Conservation (phyloP, 2,329 filamentous ascomycete species). For the Monilinia fructigena region DNA sequence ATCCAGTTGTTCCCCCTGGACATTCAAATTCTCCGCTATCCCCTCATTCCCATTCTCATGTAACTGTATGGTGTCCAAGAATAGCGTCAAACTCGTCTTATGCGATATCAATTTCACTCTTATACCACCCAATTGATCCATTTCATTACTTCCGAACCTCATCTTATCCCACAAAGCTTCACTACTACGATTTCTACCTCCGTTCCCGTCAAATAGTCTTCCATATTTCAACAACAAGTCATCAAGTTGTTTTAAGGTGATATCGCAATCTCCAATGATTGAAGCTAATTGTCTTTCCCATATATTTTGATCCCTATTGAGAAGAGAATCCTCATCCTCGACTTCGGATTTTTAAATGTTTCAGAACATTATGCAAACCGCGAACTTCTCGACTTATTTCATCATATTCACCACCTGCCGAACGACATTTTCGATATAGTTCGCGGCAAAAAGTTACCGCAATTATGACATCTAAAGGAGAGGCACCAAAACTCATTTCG, state of each 20-base stretch:
- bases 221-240: slow-evolving; percentile 51
- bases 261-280: slow-evolving; percentile 56
- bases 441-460: slow-evolving; percentile 56
- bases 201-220: slow-evolving; percentile 28
- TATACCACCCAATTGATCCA: slow-evolving; percentile 38
- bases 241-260: slow-evolving; percentile 55
- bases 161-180: slow-evolving; percentile 34
- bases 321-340: slow-evolving; percentile 54
- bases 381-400: slow-evolving; percentile 52
- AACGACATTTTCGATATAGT: slow-evolving; percentile 54
- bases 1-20: slow-evolving; percentile 45
- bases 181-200: slow-evolving; percentile 17
- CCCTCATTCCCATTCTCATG: slow-evolving; percentile 49
- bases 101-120: slow-evolving; percentile 50
- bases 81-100: slow-evolving; percentile 53
- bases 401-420: slow-evolving; percentile 49
- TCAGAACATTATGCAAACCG: slow-evolving; percentile 54
- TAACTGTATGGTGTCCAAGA: slow-evolving; percentile 58
- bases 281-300: slow-evolving; percentile 52
- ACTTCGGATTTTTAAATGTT: slow-evolving; percentile 59
- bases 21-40: slow-evolving; percentile 37
- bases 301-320: slow-evolving; percentile 48
- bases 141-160: slow-evolving; percentile 38
- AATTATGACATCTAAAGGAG: slow-evolving; percentile 50
- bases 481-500: slow-evolving; percentile 39